Percentiles rank a stretch among this genome's conserved stretches.
phyloP scores from a whole-genome alignment of 192 early-diverging fungal genomes.

The Backusella psychrophila region DNA sequence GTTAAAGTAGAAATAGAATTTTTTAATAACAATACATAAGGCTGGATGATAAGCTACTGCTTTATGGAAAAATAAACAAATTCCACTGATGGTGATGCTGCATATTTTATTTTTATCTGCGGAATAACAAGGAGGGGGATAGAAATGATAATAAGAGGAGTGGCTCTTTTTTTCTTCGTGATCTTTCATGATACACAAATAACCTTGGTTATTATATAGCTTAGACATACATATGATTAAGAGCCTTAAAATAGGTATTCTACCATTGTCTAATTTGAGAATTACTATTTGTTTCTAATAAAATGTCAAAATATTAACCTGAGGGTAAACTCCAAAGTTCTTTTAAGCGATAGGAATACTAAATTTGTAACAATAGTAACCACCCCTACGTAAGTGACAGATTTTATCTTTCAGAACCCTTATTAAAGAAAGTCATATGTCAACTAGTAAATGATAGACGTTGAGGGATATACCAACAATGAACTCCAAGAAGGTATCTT shows the following conservation, averaged over 20 bases:
- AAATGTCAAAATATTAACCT: neutral
- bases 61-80: neutral
- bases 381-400: neutral
- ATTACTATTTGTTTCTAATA: no score
- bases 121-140: neutral
- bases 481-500: neutral
- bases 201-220: neutral
- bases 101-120: slow-evolving; percentile 3
- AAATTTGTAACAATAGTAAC: neutral
- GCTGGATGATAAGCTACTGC: neutral
- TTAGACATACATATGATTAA: neutral
- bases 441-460: neutral
- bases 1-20: neutral
- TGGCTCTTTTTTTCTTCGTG: neutral
- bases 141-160: neutral
- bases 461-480: neutral
- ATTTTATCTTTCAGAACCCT: neutral
- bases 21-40: neutral
- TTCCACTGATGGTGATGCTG: neutral
- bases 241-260: neutral
- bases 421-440: neutral
- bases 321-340: neutral
- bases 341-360: neutral
- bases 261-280: neutral
- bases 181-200: neutral